Evolutionary conservation across 495 filamentous ascomycete species (phyloP).

Genomic region (Lophium mytilinum): DNA sequence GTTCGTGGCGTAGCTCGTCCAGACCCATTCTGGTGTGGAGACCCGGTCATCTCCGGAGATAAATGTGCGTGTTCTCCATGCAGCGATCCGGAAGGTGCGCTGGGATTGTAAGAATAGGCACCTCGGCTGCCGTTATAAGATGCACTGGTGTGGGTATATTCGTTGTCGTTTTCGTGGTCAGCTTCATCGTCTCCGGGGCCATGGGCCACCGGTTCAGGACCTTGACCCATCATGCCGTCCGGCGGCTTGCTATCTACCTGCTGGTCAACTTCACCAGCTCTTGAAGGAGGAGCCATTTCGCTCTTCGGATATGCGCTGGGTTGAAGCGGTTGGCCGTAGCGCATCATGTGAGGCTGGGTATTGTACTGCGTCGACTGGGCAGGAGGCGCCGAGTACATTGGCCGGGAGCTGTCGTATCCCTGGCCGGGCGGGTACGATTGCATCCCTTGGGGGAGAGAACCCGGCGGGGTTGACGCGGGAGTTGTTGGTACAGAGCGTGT

Average conservation of each 20-base stretch:
- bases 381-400: conserved; percentile 72
- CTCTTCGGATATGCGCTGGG: conserved; percentile 69
- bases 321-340: conserved; percentile 53
- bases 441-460: conserved; percentile 61
- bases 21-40: conserved; percentile 80
- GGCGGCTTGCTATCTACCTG: conserved; percentile 58
- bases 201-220: conserved; percentile 45
- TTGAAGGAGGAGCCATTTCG: conserved; percentile 86
- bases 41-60: conserved; percentile 76
- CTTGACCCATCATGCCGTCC: conserved; percentile 40
- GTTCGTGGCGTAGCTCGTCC: conserved; percentile 84
- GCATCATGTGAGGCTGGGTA: conserved; percentile 53
- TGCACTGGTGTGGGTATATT: conserved; percentile 59
- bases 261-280: conserved; percentile 46
- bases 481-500: conserved; percentile 87
- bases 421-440: conserved; percentile 63
- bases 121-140: conserved; percentile 59
- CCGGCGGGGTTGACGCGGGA: conserved; percentile 88
- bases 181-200: conserved; percentile 52
- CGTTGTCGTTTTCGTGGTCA: conserved; percentile 67
- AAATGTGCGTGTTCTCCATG: conserved; percentile 72
- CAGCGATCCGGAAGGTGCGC: conserved; percentile 53
- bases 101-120: conserved; percentile 67
- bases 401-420: conserved; percentile 67
- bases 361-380: conserved; percentile 61